A percentile compares a stretch with the other conserved stretches of the same genome.
phyloP scores from a whole-genome alignment of 2,329 filamentous ascomycete species.

The Fusarium gaditjirri region DNA sequence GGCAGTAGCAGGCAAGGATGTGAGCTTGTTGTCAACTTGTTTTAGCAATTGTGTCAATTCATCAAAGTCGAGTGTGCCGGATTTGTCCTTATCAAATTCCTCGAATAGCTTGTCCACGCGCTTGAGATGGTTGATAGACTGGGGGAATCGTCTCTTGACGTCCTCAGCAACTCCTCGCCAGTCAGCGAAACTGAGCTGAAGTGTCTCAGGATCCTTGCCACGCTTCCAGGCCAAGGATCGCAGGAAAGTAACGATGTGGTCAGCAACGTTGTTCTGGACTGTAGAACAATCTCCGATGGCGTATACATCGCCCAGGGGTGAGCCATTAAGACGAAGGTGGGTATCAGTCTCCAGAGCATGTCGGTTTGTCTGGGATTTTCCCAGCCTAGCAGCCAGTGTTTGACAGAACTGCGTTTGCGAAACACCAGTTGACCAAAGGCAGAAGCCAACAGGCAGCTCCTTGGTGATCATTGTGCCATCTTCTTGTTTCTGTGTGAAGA shows the following conservation, averaged over 20 bases:
- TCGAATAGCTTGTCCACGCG: slow-evolving; percentile 91
- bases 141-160: slow-evolving; percentile 90
- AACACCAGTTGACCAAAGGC: slow-evolving; percentile 97
- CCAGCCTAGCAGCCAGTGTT: slow-evolving; percentile 80
- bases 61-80: slow-evolving; percentile 91
- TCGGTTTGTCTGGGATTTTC: slow-evolving; percentile 81
- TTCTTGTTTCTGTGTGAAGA: slow-evolving; percentile 85
- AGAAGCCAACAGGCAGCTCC: slow-evolving; percentile 95
- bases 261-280: slow-evolving; percentile 95
- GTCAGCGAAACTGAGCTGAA: slow-evolving; percentile 86
- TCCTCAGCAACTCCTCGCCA: slow-evolving; percentile 87
- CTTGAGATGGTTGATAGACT: slow-evolving; percentile 86
- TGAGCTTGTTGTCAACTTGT: slow-evolving; percentile 95
- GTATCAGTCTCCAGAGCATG: slow-evolving; percentile 95
- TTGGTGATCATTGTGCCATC: slow-evolving; percentile 83
- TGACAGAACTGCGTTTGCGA: slow-evolving; percentile 84
- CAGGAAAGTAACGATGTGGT: slow-evolving; percentile 90
- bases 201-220: slow-evolving; percentile 87
- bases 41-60: slow-evolving; percentile 88
- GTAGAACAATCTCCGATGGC: slow-evolving; percentile 96
- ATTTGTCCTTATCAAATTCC: slow-evolving; percentile 92
- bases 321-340: slow-evolving; percentile 87
- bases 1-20: slow-evolving; percentile 91
- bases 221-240: slow-evolving; percentile 91
- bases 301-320: slow-evolving; percentile 93